Conservation (phyloP, 2,329 filamentous ascomycete genomes). For the Cryoendolithus antarcticus region DNA sequence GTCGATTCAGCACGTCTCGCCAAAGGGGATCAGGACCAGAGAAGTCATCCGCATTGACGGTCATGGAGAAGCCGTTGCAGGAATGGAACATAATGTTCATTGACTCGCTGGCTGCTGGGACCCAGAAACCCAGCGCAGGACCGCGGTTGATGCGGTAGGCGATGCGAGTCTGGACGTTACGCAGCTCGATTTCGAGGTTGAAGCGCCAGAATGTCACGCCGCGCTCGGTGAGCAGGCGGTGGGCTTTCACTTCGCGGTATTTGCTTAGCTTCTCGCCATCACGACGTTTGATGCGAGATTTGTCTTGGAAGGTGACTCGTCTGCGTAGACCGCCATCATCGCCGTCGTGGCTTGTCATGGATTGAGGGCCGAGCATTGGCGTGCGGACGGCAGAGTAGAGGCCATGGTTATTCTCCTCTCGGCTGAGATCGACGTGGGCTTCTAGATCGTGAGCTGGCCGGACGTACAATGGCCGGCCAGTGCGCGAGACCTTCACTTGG, state of each 20-base stretch:
- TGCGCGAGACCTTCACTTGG: conserved; percentile 70
- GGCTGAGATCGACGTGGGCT: conserved; percentile 65
- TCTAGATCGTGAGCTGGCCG: conserved; percentile 78
- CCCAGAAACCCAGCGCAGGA: conserved; percentile 84
- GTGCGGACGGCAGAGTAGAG: conserved; percentile 52
- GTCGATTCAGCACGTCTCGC: conserved; percentile 87
- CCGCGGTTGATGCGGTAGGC: conserved; percentile 93
- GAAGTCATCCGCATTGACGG: conserved; percentile 64
- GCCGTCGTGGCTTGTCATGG: conserved; percentile 5
- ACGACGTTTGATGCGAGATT: conserved; percentile 37
- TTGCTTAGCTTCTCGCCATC: conserved; percentile 75
- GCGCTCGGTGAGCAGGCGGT: conserved; percentile 70
- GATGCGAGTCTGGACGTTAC: conserved; percentile 65
- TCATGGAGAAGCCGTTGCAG: conserved; percentile 87
- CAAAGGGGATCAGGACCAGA: conserved; percentile 92
- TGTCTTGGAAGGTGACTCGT: conserved; percentile 28
- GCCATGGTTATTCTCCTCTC: conserved; percentile 68
- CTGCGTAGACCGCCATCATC: too few relatives aligned
- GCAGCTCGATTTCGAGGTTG: conserved; percentile 83
- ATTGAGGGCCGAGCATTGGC: conserved; percentile 20
- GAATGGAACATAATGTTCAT: conserved; percentile 99
- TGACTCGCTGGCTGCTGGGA: conserved; percentile 65
- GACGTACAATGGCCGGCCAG: conserved; percentile 77
- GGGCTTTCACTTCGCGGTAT: conserved; percentile 71
- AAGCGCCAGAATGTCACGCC: conserved; percentile 96